Percentiles rank a stretch among this genome's conserved stretches.
These are phyloP conservation scores for Phaseolus coccineus DNA, from an alignment of 331 rosid genomes.

Conservation along the genomic window DNA sequence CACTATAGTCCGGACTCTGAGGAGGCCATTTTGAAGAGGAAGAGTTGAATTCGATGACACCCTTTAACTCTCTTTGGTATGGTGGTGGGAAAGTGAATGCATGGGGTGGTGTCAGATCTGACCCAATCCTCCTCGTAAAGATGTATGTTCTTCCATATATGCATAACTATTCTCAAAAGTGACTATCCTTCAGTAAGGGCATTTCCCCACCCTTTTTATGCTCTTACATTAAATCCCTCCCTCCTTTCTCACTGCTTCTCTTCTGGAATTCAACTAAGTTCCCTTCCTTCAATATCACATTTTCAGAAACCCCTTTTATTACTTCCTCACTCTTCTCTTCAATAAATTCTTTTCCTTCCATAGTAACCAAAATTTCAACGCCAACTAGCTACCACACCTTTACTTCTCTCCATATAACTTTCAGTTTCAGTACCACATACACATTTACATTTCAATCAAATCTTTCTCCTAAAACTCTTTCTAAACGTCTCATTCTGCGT, in stretches of 20 bases:
- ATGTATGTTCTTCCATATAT: slow-evolving; percentile 49
- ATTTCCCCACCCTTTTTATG: slow-evolving; percentile 38
- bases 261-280: slow-evolving; percentile 40
- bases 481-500: slow-evolving; percentile 27
- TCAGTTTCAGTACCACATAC: slow-evolving; percentile 24
- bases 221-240: slow-evolving; percentile 29
- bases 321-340: background rate
- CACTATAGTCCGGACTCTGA: slow-evolving; percentile 60
- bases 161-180: slow-evolving; percentile 48
- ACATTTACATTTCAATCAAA: background rate
- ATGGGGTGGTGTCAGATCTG: slow-evolving; percentile 61
- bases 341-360: background rate
- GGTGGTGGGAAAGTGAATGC: slow-evolving; percentile 55
- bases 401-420: background rate
- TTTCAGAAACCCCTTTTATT: background rate
- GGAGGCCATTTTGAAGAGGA: slow-evolving; percentile 51
- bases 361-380: slow-evolving; percentile 34
- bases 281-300: slow-evolving; percentile 22
- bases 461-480: slow-evolving; percentile 33
- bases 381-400: background rate
- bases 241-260: slow-evolving; percentile 25
- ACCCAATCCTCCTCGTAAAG: slow-evolving; percentile 62
- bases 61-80: slow-evolving; percentile 52
- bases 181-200: slow-evolving; percentile 9
- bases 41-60: slow-evolving; percentile 61